Evolutionary conservation across 1,284 basidiomycete genomes (phyloP), one percentile per base, ranked within the genome.

Genomic region (Ustilago tritici): DNA sequence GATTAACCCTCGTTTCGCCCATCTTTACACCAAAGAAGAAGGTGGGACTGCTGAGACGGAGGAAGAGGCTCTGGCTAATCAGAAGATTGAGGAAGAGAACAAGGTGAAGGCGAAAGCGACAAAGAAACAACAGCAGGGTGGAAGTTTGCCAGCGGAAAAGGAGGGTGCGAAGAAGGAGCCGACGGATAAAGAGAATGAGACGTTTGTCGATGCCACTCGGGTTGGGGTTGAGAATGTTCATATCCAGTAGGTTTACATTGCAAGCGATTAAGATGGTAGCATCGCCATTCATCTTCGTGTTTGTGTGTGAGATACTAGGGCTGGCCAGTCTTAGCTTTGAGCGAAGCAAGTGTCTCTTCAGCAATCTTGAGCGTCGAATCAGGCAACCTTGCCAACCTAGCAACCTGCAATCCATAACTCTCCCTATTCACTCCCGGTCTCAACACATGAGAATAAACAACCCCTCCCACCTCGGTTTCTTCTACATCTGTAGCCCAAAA

Each of bases 401-500:
- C 95, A 17, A 97, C 94, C 85, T 95, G 93, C 46, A 99, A 88
- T 0, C 95, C 96, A 82, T 98, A 95, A 63, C 95, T 97, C 79
- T 96, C 90, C 58, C 92, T 89, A 86, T 97, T 98, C 61, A 98
- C 91, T 0, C 96, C 96, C 4, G 91, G 91, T 56, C 89, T 89
- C 50, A 98, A 87, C 28, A 89, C 89, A 83, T 98, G 95, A 4
- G 93, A 92, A 84, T 96, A 99, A 0, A 92, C 88, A 96, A 94
- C 38, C 59, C 49, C 12, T n/a, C 61, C 83, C 92, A 93, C 82
- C 32, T 36, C 46, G n/a, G 11, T 17, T 7, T 89, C 89, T 82
- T 95, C 92, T 64, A 98, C 90, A 82, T 93, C 92, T 0, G 94
- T 98, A 84, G 94, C 96, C 87, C 91, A 95, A 87, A 97, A 98